Evolutionary conservation across 805 yeast genomes (phyloP).

Genomic region (Candida oleophila): DNA sequence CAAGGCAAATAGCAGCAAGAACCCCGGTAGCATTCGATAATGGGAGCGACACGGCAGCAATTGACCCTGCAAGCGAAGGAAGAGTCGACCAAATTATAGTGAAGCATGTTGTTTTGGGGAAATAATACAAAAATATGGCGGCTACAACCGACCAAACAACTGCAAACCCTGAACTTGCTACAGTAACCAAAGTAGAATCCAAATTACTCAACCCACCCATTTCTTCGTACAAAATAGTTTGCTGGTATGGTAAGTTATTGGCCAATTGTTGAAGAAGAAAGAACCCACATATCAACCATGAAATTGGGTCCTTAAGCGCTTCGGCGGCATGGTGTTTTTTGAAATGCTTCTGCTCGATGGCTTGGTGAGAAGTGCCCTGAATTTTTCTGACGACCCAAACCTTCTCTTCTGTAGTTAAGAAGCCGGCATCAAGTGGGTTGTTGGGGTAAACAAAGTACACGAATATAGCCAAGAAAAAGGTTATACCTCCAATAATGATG

Average conservation of each 20-base stretch:
- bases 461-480: constrained; percentile 27
- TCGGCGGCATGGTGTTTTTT: constrained; percentile 52
- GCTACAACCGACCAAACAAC: constrained; percentile 41
- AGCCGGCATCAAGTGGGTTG: constrained; percentile 53
- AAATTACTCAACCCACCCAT: constrained; percentile 42
- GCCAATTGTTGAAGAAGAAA: constrained; percentile 49
- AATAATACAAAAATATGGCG: constrained; percentile 23
- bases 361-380: constrained; percentile 31
- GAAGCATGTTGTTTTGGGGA: constrained; percentile 38
- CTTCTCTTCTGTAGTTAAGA: constrained; percentile 48
- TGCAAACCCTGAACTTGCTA: constrained; percentile 52
- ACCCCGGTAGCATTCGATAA: constrained; percentile 42
- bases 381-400: constrained; percentile 44
- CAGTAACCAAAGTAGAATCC: constrained; percentile 52
- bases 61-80: constrained; percentile 46
- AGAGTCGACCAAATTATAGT: constrained; percentile 32
- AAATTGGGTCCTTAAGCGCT: constrained; percentile 42
- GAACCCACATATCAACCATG: constrained; percentile 25
- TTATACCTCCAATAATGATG: constrained; percentile 56
- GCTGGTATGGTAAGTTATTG: constrained; percentile 54
- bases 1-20: constrained; percentile 46
- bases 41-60: constrained; percentile 44
- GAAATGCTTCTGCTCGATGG: constrained; percentile 42
- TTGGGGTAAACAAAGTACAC: constrained; percentile 47
- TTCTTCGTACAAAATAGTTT: constrained; percentile 45